Percentiles rank a stretch among this genome's conserved stretches.
These are phyloP conservation scores for Fomitopsis pinicola DNA, from an alignment of 1,284 basidiomycete species.

Conservation along the genomic window DNA sequence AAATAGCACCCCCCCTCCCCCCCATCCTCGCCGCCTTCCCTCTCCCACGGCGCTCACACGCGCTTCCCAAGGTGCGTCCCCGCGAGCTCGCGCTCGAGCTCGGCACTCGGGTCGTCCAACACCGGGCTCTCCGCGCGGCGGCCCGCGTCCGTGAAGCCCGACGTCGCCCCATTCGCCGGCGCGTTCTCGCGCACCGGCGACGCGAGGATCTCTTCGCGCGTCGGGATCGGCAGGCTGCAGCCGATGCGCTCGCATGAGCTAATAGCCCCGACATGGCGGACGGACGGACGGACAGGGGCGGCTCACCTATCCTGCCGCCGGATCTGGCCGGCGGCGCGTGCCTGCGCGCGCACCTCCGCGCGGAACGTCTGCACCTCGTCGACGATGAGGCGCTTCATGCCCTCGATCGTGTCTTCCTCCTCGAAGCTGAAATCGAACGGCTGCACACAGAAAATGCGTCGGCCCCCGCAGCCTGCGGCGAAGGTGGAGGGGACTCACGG, in stretches of 20 bases:
- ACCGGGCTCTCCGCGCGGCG: slow-evolving; percentile 46
- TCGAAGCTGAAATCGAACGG: slow-evolving; percentile 99
- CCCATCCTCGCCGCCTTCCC: not conserved
- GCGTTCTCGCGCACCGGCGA: slow-evolving; percentile 71
- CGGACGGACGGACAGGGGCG: not conserved
- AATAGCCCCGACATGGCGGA: not conserved
- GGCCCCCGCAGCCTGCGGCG: not conserved
- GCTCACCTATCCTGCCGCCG: slow-evolving; percentile 69
- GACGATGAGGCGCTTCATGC: slow-evolving; percentile 95
- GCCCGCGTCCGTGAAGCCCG: slow-evolving; percentile 46
- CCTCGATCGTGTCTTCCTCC: slow-evolving; percentile 92
- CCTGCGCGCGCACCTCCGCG: slow-evolving; percentile 76
- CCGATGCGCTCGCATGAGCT: not conserved
- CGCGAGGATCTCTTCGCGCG: slow-evolving; percentile 73
- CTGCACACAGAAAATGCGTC: slow-evolving; percentile 31
- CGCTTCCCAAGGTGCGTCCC: slow-evolving; percentile 10
- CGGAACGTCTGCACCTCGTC: slow-evolving; percentile 92
- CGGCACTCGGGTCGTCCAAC: slow-evolving; percentile 82
- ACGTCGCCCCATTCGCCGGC: slow-evolving; percentile 63
- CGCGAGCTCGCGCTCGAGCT: slow-evolving; percentile 82
- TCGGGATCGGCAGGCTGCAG: slow-evolving; percentile 66
- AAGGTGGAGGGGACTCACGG: slow-evolving; percentile 11
- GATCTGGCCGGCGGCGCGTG: slow-evolving; percentile 63
- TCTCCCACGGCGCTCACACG: not conserved
- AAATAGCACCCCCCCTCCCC: not conserved